These are phyloP conservation scores for Cyclotella cryptica DNA, from an alignment of 108 stramenopile species.

Conservation along the genomic window DNA sequence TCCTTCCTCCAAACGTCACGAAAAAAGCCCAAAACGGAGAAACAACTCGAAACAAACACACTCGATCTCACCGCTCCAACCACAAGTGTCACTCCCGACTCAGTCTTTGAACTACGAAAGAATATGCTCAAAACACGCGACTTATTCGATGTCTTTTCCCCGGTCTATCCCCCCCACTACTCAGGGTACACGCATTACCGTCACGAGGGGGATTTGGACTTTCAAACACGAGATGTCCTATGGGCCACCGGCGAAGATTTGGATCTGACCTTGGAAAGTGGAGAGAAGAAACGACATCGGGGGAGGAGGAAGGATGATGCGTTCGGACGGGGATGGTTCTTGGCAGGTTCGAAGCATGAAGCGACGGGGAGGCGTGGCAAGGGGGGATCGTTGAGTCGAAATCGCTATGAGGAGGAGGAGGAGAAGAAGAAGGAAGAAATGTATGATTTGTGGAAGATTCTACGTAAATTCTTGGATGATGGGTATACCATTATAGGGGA, in stretches of 20 bases:
- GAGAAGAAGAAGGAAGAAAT: not conserved
- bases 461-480: constrained; percentile 33
- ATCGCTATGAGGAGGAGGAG: not conserved
- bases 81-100: constrained; percentile 25
- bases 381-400: not conserved
- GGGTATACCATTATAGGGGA: constrained; percentile 55
- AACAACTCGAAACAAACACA: not conserved
- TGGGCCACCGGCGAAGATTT: not conserved
- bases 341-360: not conserved
- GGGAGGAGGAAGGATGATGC: no score
- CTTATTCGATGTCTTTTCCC: constrained; percentile 50
- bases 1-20: not conserved
- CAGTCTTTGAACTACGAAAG: constrained; percentile 42
- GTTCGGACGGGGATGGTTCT: not conserved
- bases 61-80: not conserved
- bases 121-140: constrained; percentile 49
- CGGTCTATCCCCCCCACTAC: constrained; percentile 36
- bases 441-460: constrained; percentile 32
- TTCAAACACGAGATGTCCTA: constrained; percentile 4
- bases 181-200: not conserved
- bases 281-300: not conserved
- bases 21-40: not conserved
- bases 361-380: not conserved
- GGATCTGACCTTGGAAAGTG: constrained; percentile 18
- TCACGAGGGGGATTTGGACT: constrained; percentile 15